Evolutionary conservation across 2,329 filamentous ascomycete species (phyloP).

Genomic region (Ophiobolus disseminans): DNA sequence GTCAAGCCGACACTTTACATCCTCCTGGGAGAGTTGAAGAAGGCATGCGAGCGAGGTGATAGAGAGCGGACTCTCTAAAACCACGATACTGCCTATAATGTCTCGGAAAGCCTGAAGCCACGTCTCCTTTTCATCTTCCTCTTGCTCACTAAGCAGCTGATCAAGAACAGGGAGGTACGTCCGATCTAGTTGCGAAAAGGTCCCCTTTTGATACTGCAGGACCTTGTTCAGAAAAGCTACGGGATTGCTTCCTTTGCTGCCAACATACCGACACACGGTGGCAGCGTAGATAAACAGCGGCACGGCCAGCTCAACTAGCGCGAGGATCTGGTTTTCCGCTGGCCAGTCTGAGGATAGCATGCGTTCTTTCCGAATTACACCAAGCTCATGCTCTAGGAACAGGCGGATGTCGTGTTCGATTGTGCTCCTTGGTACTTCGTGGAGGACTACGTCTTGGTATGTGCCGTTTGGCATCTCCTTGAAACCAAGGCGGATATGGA

Average conservation of each 20-base stretch:
- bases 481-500: slow-evolving; percentile 26
- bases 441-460: slow-evolving; percentile 19
- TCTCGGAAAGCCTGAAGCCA: no score
- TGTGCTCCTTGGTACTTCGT: slow-evolving; percentile 15
- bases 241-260: slow-evolving; percentile 17
- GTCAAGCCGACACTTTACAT: no score
- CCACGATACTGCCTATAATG: no score
- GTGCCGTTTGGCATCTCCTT: slow-evolving; percentile 18
- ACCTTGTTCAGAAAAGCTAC: slow-evolving; percentile 18
- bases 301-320: slow-evolving; percentile 34
- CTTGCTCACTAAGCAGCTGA: slow-evolving; percentile 36
- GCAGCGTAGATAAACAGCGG: slow-evolving; percentile 47
- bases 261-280: slow-evolving; percentile 33
- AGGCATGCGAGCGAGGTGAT: no score
- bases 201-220: slow-evolving; percentile 20
- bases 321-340: slow-evolving; percentile 22
- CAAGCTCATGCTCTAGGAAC: slow-evolving; percentile 27
- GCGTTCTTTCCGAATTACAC: slow-evolving; percentile 20
- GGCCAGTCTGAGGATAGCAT: slow-evolving; percentile 31
- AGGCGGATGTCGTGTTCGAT: slow-evolving; percentile 27
- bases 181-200: slow-evolving; percentile 23
- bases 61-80: no score
- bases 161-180: slow-evolving; percentile 29
- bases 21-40: no score
- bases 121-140: no score